Conservation (phyloP, 1,284 basidiomycete species). For the Macrocystidia cucumis region DNA sequence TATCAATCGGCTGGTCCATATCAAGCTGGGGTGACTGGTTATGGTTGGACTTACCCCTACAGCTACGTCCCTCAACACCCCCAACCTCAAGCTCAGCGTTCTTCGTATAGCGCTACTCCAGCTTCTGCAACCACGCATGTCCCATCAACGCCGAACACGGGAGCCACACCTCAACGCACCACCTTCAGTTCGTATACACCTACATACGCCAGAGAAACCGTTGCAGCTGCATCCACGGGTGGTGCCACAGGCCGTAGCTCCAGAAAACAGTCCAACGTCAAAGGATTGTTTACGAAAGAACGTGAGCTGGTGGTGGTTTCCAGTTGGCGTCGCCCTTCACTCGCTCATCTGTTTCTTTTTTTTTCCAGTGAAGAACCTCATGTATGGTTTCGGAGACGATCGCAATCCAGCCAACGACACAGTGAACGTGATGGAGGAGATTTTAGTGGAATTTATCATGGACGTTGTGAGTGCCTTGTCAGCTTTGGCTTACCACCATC, state of each 20-base stretch:
- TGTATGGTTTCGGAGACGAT: slow-evolving; percentile 96
- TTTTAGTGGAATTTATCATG: slow-evolving; percentile 85
- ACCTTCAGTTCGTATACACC: slow-evolving; percentile 50
- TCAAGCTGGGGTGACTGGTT: slow-evolving; percentile 40
- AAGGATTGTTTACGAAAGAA: slow-evolving; percentile 73
- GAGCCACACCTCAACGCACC: slow-evolving; percentile 19
- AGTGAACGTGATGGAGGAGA: slow-evolving; percentile 90
- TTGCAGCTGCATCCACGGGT: slow-evolving; percentile 28
- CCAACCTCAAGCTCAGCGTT: slow-evolving; percentile 23
- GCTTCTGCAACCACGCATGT: slow-evolving; percentile 24
- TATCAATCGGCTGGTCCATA: slow-evolving; percentile 34
- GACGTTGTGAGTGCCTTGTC: slow-evolving; percentile 61
- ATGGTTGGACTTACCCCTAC: slow-evolving; percentile 56
- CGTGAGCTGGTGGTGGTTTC: slow-evolving; percentile 47
- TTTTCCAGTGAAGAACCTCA: slow-evolving; percentile 69
- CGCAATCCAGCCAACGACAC: slow-evolving; percentile 82
- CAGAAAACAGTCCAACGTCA: slow-evolving; percentile 56
- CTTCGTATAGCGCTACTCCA: no score
- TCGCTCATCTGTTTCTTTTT: neutral
- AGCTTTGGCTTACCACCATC: neutral
- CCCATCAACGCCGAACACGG: slow-evolving; percentile 22
- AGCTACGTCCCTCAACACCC: slow-evolving; percentile 40
- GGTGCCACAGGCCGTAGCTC: slow-evolving; percentile 34
- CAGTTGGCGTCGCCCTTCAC: no score
- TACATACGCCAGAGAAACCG: slow-evolving; percentile 46